Base-by-base conservation (phyloP, 441 rosid species). In the Dalechampia spathulata region DNA sequence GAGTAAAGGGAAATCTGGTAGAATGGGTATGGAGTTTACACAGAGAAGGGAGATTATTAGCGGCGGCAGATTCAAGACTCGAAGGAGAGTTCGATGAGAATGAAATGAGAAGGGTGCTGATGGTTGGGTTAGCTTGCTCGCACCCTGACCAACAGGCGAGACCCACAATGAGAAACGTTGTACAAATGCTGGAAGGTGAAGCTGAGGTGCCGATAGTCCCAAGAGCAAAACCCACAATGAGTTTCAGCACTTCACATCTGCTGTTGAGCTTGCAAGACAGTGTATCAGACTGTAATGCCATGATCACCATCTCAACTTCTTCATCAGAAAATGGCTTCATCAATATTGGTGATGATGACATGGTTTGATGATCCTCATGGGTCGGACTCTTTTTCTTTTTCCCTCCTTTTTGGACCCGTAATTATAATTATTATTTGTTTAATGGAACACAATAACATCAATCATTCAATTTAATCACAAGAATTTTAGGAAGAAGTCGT, bases 11-110 rank as follows among this genome's bases (percentile, higher is more conserved):
- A 56, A 93, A 87, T 69, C 72, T 93, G 71, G 99, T 93, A 32
- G 97, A 89, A 50, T 93, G 99, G 99, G 97, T 87, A 20, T 89
- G 99, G 99, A 73, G 83, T 20, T 69, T 90, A 65, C 90, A 90
- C 70, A 73, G 90, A 48, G 97, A 87, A 55, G 97, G 87, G 28
- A 74, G 77, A 58, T 55, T 93, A 46, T 56, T 85, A 43, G 60
- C 61, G 37, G 90, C 95, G 6, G 91, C 83, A 0, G 97, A 93
- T 56, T 68, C 75, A 0, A 80, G 87, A 69, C 87, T 93, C 0
- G 81, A 68, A 13, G 86, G 83, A 5, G 77, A 75, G 47, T 77
- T 76, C 34, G 74, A 77, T 3, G 86, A 78, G 70, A 73, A 21
- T 14, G 97, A 85, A 52, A 78, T 90, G 78, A 68, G 60, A 55